These are phyloP conservation scores for Trametes pubescens DNA, from an alignment of 1,284 basidiomycete genomes.

Conservation along the genomic window DNA sequence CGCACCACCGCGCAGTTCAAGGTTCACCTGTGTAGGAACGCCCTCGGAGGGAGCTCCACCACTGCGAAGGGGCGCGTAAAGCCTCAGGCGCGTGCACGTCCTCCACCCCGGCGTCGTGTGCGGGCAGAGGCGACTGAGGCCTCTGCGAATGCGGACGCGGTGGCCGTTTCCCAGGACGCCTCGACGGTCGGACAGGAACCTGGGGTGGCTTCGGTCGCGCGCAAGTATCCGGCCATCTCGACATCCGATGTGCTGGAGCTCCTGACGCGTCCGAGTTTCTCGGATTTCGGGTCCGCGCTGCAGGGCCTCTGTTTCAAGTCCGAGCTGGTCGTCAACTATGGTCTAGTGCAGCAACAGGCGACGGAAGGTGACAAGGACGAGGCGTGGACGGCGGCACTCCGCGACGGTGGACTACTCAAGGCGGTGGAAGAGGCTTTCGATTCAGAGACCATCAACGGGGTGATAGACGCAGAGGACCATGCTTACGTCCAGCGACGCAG, in stretches of 20 bases:
- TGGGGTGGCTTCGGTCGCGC: slow-evolving; percentile 34
- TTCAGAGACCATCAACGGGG: slow-evolving; percentile 3
- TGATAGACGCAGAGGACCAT: slow-evolving; percentile 19
- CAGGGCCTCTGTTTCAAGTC: slow-evolving; percentile 50
- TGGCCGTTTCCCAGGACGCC: slow-evolving; percentile 12
- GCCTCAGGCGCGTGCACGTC: slow-evolving; percentile 43
- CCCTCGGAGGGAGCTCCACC: slow-evolving; percentile 26
- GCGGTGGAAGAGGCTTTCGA: slow-evolving; percentile 46
- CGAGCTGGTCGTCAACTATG: slow-evolving; percentile 56
- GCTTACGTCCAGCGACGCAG: slow-evolving; percentile 26
- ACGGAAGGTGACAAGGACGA: slow-evolving; percentile 46
- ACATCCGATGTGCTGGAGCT: slow-evolving; percentile 49
- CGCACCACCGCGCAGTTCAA: slow-evolving; percentile 54
- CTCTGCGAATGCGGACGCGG: slow-evolving; percentile 9
- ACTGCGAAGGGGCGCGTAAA: slow-evolving; percentile 33
- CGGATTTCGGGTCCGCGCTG: slow-evolving; percentile 25
- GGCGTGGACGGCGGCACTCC: slow-evolving; percentile 54
- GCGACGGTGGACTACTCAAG: slow-evolving; percentile 43
- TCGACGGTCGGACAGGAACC: slow-evolving; percentile 7
- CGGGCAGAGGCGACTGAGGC: slow-evolving; percentile 25
- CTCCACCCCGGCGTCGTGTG: slow-evolving; percentile 31
- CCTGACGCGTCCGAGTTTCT: slow-evolving; percentile 30
- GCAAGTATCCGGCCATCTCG: slow-evolving; percentile 34
- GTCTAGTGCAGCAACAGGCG: slow-evolving; percentile 49
- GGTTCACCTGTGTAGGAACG: slow-evolving; percentile 55